phyloP scores from a whole-genome alignment of 352 stramenopile species.

The Globisporangium echinulatum region DNA sequence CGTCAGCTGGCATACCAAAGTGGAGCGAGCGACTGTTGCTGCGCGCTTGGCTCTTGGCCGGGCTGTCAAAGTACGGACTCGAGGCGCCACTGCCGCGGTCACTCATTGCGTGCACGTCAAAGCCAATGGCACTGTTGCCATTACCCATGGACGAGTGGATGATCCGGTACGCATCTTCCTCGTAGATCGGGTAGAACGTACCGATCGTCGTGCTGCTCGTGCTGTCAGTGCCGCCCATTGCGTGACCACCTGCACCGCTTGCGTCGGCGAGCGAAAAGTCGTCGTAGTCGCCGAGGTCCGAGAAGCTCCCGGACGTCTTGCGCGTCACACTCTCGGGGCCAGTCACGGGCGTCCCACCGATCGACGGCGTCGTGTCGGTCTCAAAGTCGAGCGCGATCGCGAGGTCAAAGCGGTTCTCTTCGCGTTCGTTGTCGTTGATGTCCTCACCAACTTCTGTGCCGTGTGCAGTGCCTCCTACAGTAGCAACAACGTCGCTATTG shows the following conservation, averaged over 20 bases:
- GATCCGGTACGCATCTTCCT: constrained; percentile 63
- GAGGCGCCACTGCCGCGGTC: constrained; percentile 10
- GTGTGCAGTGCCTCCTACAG: constrained; percentile 5
- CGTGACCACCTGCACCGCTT: constrained; percentile 23
- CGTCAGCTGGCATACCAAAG: constrained; percentile 42
- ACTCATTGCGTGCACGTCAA: constrained; percentile 12
- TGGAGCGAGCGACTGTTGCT: background rate
- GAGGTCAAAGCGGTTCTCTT: constrained; percentile 39
- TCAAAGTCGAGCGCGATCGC: constrained; percentile 64
- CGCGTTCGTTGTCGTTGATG: constrained; percentile 15
- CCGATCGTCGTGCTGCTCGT: constrained; percentile 28
- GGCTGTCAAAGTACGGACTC: constrained; percentile 17
- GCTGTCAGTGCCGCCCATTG: constrained; percentile 18
- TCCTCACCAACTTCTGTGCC: constrained; percentile 18
- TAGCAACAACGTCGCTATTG: background rate
- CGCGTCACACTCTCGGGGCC: constrained; percentile 42
- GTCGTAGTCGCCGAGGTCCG: constrained; percentile 80
- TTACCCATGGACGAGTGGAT: constrained; percentile 48
- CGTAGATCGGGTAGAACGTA: constrained; percentile 77
- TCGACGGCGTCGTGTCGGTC: constrained; percentile 35
- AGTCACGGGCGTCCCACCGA: constrained; percentile 14
- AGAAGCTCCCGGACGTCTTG: constrained; percentile 86
- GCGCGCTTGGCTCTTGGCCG: constrained; percentile 17
- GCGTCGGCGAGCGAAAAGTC: constrained; percentile 72
- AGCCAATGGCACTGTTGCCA: constrained; percentile 19